A percentile compares a stretch with the other conserved stretches of the same genome.
Evolutionary conservation across 75 land plant genomes (phyloP).

Genomic region (Larix kaempferi): DNA sequence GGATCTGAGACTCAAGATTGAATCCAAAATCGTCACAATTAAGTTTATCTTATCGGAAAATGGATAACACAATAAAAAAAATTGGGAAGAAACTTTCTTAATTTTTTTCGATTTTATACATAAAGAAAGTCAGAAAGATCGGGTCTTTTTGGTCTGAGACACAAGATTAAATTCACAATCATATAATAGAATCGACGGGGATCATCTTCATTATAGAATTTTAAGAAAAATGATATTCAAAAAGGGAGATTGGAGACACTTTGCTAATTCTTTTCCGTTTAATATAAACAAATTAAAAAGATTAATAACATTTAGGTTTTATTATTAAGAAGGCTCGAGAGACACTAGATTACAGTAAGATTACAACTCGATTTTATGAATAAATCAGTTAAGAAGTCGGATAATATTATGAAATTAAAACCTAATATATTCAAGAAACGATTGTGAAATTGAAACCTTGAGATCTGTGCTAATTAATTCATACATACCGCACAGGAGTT

Average conservation of each 20-base stretch:
- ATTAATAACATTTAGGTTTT: too few species aligned
- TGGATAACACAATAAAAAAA: background rate
- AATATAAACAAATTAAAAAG: too few species aligned
- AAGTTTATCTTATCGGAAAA: background rate
- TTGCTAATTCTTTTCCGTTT: too few species aligned
- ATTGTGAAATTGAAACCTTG: background rate
- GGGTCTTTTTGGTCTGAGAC: background rate
- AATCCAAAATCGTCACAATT: background rate
- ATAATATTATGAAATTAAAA: too few species aligned
- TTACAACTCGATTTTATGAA: background rate
- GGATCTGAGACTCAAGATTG: constrained; percentile 11
- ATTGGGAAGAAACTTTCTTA: constrained; percentile 1
- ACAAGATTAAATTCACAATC: too few species aligned
- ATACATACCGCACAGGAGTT: constrained; percentile 54
- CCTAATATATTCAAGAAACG: too few species aligned
- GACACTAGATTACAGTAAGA: background rate
- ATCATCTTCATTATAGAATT: too few species aligned
- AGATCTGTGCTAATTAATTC: background rate
- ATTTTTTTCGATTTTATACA: background rate
- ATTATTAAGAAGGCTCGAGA: background rate
- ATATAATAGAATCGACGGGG: too few species aligned
- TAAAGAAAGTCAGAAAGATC: background rate
- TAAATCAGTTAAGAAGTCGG: background rate
- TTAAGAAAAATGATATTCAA: too few species aligned
- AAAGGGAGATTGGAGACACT: too few species aligned